Conservation (phyloP, 2,329 filamentous ascomycete species). For the Diaporthe amygdali region DNA sequence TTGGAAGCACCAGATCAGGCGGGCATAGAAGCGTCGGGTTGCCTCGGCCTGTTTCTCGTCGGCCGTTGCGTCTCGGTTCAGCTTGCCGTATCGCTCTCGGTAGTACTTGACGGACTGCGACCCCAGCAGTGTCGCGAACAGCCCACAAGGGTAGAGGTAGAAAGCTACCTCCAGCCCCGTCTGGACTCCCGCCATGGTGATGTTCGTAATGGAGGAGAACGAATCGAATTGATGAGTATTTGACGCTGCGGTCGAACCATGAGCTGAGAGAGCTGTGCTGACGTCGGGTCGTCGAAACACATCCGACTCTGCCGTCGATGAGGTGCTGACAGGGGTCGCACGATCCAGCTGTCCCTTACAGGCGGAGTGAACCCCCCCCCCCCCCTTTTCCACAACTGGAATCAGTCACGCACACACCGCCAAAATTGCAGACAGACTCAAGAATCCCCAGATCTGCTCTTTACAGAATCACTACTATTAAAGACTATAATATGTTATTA, state of each 20-base stretch:
- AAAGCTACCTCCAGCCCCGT: conserved; percentile 44
- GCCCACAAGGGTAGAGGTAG: conserved; percentile 45
- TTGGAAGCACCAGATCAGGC: conserved; percentile 43
- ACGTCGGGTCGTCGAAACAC: background rate
- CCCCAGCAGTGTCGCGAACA: conserved; percentile 42
- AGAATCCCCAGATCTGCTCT: no score
- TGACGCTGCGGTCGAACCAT: background rate
- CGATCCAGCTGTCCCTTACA: background rate
- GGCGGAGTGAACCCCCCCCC: no score
- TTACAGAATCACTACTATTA: no score
- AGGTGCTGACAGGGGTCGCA: background rate
- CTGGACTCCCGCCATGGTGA: conserved; percentile 30
- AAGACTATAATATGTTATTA: no score
- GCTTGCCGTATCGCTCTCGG: conserved; percentile 31
- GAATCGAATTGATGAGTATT: background rate
- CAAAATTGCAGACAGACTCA: no score
- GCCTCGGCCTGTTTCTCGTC: conserved; percentile 34
- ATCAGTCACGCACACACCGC: no score
- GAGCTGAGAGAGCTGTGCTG: background rate
- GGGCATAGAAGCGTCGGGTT: conserved; percentile 36
- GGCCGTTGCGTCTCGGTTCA: conserved; percentile 30
- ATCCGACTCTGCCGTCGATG: background rate
- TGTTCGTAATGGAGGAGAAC: background rate
- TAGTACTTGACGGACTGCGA: conserved; percentile 44
- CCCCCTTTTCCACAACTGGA: no score